phyloP scores from a whole-genome alignment of 2,329 filamentous ascomycete genomes.

The Pseudocercospora crystallina region DNA sequence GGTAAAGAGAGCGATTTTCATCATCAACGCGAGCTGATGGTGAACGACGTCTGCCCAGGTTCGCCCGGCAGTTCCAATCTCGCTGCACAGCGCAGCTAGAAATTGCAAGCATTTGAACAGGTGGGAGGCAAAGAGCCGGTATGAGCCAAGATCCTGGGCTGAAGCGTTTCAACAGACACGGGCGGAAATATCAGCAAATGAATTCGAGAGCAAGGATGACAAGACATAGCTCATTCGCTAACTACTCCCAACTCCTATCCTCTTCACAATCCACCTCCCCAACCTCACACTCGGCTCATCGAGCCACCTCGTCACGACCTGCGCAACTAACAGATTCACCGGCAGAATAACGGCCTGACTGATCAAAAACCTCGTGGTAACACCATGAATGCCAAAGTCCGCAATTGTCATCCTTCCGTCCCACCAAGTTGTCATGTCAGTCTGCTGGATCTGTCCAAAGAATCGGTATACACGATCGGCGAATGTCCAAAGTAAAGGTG shows the following conservation, averaged over 20 bases:
- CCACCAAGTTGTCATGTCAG: slow-evolving; percentile 16
- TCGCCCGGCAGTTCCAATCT: too few relatives aligned
- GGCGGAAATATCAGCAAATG: too few relatives aligned
- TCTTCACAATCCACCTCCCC: slow-evolving; percentile 55
- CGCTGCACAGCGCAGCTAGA: too few relatives aligned
- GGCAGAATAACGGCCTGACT: slow-evolving; percentile 56
- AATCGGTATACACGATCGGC: slow-evolving; percentile 56
- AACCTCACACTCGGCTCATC: slow-evolving; percentile 59
- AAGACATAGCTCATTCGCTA: too few relatives aligned
- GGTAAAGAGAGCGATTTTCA: too few relatives aligned
- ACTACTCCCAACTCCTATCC: slow-evolving; percentile 10
- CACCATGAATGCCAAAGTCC: slow-evolving; percentile 50
- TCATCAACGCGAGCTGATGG: too few relatives aligned
- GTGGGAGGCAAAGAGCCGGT: too few relatives aligned
- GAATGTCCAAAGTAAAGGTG: slow-evolving; percentile 54
- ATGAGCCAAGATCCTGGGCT: too few relatives aligned
- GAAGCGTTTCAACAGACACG: too few relatives aligned
- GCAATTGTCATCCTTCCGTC: slow-evolving; percentile 42
- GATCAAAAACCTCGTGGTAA: slow-evolving; percentile 58
- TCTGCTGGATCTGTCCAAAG: slow-evolving; percentile 36
- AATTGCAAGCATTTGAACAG: too few relatives aligned
- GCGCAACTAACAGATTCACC: slow-evolving; percentile 54
- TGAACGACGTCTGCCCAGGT: too few relatives aligned
- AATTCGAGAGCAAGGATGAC: too few relatives aligned
- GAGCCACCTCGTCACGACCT: slow-evolving; percentile 57